Percentiles rank a stretch among this genome's conserved stretches.
Conservation (phyloP, 2,329 filamentous ascomycete species). For the Pseudocercospora fuligena region DNA sequence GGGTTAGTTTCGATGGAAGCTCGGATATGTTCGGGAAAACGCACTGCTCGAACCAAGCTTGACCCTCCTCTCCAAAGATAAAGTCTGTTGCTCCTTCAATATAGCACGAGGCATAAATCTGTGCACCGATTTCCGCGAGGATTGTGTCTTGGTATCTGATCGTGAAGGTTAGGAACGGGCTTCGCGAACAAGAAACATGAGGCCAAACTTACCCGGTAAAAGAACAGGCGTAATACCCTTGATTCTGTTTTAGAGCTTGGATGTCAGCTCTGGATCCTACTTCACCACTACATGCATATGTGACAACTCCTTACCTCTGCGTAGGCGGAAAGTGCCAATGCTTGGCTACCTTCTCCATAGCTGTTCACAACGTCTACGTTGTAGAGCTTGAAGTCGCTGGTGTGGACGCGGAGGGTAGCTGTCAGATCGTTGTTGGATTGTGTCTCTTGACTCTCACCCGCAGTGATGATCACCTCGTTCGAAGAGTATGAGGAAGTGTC, state of each 20-base stretch:
- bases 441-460: constrained; percentile 53
- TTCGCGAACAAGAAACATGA: background rate
- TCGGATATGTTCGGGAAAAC: constrained; percentile 1
- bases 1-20: background rate
- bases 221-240: constrained; percentile 63
- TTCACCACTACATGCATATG: background rate
- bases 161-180: background rate
- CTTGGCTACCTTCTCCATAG: constrained; percentile 56
- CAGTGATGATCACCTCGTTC: constrained; percentile 64
- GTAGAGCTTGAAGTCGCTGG: constrained; percentile 62
- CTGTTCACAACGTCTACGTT: constrained; percentile 64
- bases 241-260: constrained; percentile 39
- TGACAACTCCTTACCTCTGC: constrained; percentile 39
- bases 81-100: constrained; percentile 66
- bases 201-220: constrained; percentile 53
- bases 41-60: constrained; percentile 56
- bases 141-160: constrained; percentile 57
- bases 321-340: constrained; percentile 59
- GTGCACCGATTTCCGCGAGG: constrained; percentile 55
- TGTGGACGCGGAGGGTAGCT: constrained; percentile 54
- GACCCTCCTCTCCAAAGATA: constrained; percentile 61
- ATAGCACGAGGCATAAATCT: constrained; percentile 61
- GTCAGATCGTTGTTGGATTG: constrained; percentile 60
- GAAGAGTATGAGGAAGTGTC: constrained; percentile 57
- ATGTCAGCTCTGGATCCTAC: background rate